Base-by-base conservation (phyloP, 1,139 yeast genomes). In the Hyphopichia khmerensis region DNA sequence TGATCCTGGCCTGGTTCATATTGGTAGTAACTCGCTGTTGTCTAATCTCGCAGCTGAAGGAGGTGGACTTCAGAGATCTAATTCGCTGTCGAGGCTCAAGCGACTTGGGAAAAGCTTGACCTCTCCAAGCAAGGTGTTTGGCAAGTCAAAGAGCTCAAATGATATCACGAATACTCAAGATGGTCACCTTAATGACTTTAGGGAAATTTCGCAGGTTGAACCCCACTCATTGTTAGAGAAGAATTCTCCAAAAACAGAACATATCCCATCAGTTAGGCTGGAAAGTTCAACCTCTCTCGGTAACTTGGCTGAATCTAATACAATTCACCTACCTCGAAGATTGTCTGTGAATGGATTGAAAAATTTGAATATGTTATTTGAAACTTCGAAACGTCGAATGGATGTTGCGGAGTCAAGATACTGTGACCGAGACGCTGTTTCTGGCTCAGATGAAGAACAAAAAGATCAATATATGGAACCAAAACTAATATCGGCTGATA, bases 361-460 rank as follows among this genome's bases (percentile, higher is more conserved):
- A 44, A 63, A 57, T 40, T 52, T 69, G 43, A 60, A 67, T 38
- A 67, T 69, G 64, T 50, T 64, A 0, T 62, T 69, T 51, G 72
- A 69, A 48, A 59, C 69, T 0, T 54, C 67, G 4, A 52, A 56
- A 8, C 53, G 56, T 35, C 53, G 57, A 26, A 42, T 60, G 14
- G 60, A 53, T 11, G 62, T 53, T 10, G 65, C 65, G 1, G 59
- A 56, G 10, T 48, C 56, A 7, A 49, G 66, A 35, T 67, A 61
- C 43, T 52, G 45, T 5, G 53, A 55, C 4, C 23, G 46, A n/a
- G 16, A n/a, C 4, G n/a, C 10, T 14, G 15, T n/a, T 5, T n/a
- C 15, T n/a, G 15, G 10, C 8, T 6, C 32, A 4, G 17, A n/a
- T 4, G 32, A 29, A n/a, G 17, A 29, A 6, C 10, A 8, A 29